Evolutionary conservation across 441 rosid genomes (phyloP), one percentile per base, ranked within the genome.

Genomic region (Populus hybrid): DNA sequence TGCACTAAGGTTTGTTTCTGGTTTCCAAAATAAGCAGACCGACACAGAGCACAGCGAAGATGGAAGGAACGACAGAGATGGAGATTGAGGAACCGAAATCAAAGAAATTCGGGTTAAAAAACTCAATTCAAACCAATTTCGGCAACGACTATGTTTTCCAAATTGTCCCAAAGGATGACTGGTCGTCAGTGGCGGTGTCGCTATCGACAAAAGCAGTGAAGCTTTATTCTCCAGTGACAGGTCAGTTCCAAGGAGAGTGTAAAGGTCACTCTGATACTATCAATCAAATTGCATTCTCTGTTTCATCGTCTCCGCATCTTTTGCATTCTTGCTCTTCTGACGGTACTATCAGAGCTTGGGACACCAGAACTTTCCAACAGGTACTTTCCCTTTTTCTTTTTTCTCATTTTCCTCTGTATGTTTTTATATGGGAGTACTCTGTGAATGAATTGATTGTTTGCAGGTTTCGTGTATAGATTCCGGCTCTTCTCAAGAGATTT

Each of bases 131-230:
- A 73, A 95, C 99, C 78, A 95, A 89, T 74, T 94, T 92, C 84
- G 95, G 95, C 76, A 87, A 86, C 75, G 94, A 94, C 77, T 95
- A 92, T 78, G 92, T 94, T 79, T 92, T 95, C 89, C 92, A 95
- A 85, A 90, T 95, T 36, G 88, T 83, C 66, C 89, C 97, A 79
- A 90, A 88, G 89, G 80, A 86, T 65, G 98, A 94, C 82, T 94
- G 97, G 95, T 72, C 94, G 30, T 84, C 94, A 75, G 90, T 94
- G 89, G 99, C 94, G 75, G 98, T 92, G 35, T 96, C 99, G 36
- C 79, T 96, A 76, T 96, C 99, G 36, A 90, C 90, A 12, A 89
- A 92, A 78, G 63, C 83, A 1, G 94, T 96, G 77, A 91, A 94
- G 84, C 84, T 94, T 42, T 96, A 94, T 87, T 96, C 97, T 59